Evolutionary conservation across 495 filamentous ascomycete species (phyloP).

Genomic region (Penicillium malachiteum): DNA sequence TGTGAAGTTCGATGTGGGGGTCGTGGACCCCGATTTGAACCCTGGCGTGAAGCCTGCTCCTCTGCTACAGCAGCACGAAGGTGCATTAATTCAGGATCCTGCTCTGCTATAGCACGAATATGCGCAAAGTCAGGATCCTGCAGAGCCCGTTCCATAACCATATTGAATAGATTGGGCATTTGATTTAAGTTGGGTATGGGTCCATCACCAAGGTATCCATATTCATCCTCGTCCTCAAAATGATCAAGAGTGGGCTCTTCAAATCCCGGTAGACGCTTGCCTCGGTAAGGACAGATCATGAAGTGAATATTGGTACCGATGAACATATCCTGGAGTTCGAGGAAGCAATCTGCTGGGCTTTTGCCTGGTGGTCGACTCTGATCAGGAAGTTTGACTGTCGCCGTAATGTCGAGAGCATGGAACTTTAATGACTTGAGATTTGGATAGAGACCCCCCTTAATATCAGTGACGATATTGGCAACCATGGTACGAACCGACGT

Average conservation of each 20-base stretch:
- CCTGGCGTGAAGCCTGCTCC: no score
- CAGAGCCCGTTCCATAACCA: conserved; percentile 7
- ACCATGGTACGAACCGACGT: conserved; percentile 19
- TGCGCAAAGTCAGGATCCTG: conserved; percentile 14
- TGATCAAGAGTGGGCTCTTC: background rate
- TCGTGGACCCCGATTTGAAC: no score
- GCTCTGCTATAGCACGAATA: background rate
- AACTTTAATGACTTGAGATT: background rate
- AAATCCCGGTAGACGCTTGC: background rate
- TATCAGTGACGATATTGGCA: conserved; percentile 20
- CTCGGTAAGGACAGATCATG: conserved; percentile 13
- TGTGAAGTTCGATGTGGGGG: no score
- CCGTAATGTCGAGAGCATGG: conserved; percentile 13
- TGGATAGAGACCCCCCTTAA: conserved; percentile 19
- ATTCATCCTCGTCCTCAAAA: conserved; percentile 8
- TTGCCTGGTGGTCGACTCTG: conserved; percentile 18
- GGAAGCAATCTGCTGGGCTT: conserved; percentile 21
- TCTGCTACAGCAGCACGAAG: no score
- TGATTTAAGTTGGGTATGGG: background rate
- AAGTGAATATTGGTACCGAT: conserved; percentile 23
- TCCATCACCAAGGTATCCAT: conserved; percentile 1
- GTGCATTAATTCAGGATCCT: no score
- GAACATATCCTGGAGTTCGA: conserved; percentile 17
- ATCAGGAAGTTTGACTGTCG: conserved; percentile 17
- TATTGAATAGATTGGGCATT: conserved; percentile 4